Base-by-base conservation (phyloP, 768 basidiomycete genomes). In the Strobilomyces confusus region DNA sequence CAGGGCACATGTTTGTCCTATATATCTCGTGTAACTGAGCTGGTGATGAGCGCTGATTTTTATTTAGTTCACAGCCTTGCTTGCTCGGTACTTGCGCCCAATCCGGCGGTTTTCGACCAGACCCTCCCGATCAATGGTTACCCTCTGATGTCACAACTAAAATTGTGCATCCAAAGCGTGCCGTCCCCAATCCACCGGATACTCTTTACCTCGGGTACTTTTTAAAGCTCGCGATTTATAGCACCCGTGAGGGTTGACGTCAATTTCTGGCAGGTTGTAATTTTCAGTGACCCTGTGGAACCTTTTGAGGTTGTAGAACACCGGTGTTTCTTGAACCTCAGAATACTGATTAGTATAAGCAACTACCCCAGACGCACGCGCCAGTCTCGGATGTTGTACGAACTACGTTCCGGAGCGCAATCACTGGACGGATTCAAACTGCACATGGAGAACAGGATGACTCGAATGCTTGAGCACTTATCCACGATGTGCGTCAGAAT, bases 391-490 rank as follows among this genome's bases (percentile, higher is more conserved):
- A 42, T 37, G 57, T 26, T 36, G 38, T 34, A 43, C 51, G 36
- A 29, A 33, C 49, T 41, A 34, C 50, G 22, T 52, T 48, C 30
- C 54, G 46, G 56, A 63, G 64, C 33, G 20, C 29, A 43, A 42
- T 22, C 46, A 45, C 41, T 46, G 52, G 52, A 46, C 51, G 66
- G 65, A 66, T 65, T 52, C 54, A 32, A 54, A 42, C 20, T 53
- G 42, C 48, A 25, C 64, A 51, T 66, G 49, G 40, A 64, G 51
- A 52, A 55, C 45, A 49, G 23, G 46, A 56, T 44, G 50, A 29
- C 29, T 29, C 29, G 29, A 43, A 37, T 52, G 22, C 34, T 36
- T 38, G 48, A 36, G 29, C 52, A 29, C 34, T 40, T 30, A 32
- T 50, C 33, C 55, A 43, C 43, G 44, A n/a, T 38, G 51, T 52